These are phyloP conservation scores for Trypanosoma vivax DNA, from an alignment of 208 protist genomes.

Conservation along the genomic window DNA sequence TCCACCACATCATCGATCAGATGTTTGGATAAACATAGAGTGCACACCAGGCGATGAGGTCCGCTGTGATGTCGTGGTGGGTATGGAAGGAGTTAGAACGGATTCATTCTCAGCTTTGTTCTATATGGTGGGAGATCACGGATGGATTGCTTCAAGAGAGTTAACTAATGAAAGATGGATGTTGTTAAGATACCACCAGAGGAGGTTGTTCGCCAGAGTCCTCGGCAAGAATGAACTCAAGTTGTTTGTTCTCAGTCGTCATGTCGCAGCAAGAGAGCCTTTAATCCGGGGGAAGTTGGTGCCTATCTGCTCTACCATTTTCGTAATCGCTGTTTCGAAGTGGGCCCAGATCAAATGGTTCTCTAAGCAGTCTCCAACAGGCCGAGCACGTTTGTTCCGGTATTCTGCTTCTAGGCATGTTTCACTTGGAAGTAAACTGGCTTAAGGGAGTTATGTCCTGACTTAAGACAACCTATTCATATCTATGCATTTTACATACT, in stretches of 20 bases:
- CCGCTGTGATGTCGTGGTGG: not conserved
- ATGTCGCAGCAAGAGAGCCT: not conserved
- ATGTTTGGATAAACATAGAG: constrained; percentile 7
- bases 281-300: constrained; percentile 25
- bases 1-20: not conserved
- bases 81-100: not conserved
- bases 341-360: constrained; percentile 20
- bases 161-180: not conserved
- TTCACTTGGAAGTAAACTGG: constrained; percentile 4
- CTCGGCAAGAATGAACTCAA: not conserved
- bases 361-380: not conserved
- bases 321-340: constrained; percentile 46
- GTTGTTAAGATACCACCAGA: not conserved
- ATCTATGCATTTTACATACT: too few species aligned
- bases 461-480: too few species aligned
- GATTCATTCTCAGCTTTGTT: not conserved
- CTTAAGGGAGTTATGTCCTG: too few species aligned
- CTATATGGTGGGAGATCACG: not conserved
- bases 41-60: not conserved
- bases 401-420: not conserved
- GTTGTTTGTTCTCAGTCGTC: not conserved
- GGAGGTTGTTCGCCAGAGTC: not conserved
- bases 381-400: not conserved
- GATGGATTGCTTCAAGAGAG: not conserved
- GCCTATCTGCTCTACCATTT: constrained; percentile 44